Conservation (phyloP, 768 basidiomycete species). For the Mycena capillaripes region DNA sequence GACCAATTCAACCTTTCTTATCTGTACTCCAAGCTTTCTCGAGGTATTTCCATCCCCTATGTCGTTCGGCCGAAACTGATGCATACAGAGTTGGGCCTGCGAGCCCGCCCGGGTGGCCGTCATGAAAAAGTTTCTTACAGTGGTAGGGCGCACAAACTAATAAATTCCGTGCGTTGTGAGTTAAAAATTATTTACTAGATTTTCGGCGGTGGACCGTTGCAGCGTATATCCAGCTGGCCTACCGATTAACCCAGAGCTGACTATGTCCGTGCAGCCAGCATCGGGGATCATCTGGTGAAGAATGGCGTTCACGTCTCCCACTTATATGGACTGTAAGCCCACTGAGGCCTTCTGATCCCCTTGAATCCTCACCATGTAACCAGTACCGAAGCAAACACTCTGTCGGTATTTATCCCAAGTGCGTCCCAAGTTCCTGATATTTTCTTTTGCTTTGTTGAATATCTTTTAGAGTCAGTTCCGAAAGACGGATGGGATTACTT, state of each 20-base stretch:
- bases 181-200: conserved; percentile 29
- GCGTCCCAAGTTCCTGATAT: no score
- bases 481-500: conserved; percentile 21
- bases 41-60: conserved; percentile 34
- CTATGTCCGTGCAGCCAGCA: conserved; percentile 3
- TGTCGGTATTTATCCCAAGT: conserved; percentile 2
- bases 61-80: background rate
- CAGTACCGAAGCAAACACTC: conserved; percentile 38
- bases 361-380: background rate
- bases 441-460: background rate
- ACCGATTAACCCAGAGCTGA: background rate
- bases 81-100: conserved; percentile 40
- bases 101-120: conserved; percentile 32
- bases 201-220: conserved; percentile 43
- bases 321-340: conserved; percentile 54
- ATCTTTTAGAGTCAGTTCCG: background rate
- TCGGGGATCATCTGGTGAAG: conserved; percentile 37
- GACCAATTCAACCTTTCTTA: conserved; percentile 37
- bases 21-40: conserved; percentile 41
- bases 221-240: conserved; percentile 26
- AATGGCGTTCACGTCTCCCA: conserved; percentile 41
- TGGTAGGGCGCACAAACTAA: conserved; percentile 26
- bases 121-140: conserved; percentile 37
- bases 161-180: background rate
- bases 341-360: no score